Conservation (phyloP, 2,329 filamentous ascomycete species). For the Paramyrothecium sp. region DNA sequence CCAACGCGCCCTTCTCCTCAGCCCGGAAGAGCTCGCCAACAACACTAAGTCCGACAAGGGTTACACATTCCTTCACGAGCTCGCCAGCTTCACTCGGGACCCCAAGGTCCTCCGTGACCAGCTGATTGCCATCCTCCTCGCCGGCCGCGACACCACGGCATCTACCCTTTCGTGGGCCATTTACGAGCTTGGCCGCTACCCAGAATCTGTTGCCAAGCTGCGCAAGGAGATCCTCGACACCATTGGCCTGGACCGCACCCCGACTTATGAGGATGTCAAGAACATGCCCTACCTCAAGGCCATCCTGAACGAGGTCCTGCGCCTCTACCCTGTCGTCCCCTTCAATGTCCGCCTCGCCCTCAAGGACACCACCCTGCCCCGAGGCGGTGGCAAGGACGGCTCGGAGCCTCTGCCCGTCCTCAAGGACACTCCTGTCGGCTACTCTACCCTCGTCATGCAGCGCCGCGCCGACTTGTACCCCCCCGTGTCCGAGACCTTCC, state of each 20-base stretch:
- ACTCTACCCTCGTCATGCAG: slow-evolving; percentile 72
- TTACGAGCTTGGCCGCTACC: slow-evolving; percentile 76
- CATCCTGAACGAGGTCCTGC: slow-evolving; percentile 73
- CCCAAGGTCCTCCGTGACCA: slow-evolving; percentile 77
- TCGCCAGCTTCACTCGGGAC: slow-evolving; percentile 77
- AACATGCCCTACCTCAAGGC: slow-evolving; percentile 79
- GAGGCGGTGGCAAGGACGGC: slow-evolving; percentile 65
- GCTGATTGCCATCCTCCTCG: slow-evolving; percentile 77
- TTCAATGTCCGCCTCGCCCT: slow-evolving; percentile 75
- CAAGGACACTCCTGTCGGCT: slow-evolving; percentile 64
- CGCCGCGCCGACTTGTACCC: slow-evolving; percentile 64
- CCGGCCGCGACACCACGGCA: slow-evolving; percentile 85
- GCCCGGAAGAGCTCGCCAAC: slow-evolving; percentile 66
- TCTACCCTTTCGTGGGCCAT: slow-evolving; percentile 77
- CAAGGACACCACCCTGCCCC: slow-evolving; percentile 71
- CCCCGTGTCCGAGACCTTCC: slow-evolving; percentile 39
- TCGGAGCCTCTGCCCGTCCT: slow-evolving; percentile 61
- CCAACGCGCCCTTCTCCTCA: slow-evolving; percentile 67
- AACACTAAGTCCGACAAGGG: slow-evolving; percentile 69
- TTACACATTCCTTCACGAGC: slow-evolving; percentile 84
- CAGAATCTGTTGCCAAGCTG: slow-evolving; percentile 64
- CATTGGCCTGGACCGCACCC: slow-evolving; percentile 61
- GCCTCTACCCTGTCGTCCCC: slow-evolving; percentile 75
- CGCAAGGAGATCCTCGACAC: slow-evolving; percentile 68
- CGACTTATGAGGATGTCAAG: slow-evolving; percentile 80